Base-by-base conservation (phyloP, 2,329 filamentous ascomycete genomes). In the Botrytis paeoniae region DNA sequence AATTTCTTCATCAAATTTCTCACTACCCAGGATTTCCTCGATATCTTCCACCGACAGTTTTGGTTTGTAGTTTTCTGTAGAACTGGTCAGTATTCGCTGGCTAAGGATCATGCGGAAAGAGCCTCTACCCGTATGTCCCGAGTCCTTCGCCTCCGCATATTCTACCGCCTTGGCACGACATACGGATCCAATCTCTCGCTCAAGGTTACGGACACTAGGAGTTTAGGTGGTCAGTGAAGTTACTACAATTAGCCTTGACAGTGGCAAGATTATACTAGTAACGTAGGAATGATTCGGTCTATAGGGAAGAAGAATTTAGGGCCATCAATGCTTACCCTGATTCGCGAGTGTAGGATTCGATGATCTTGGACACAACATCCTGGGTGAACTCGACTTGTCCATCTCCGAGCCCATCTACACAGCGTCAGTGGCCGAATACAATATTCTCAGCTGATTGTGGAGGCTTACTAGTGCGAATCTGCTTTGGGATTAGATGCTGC, bases 121-220 rank as follows among this genome's bases (percentile, higher is more conserved):
- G 65, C 29, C 41, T 72, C 73, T 75, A 80, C 79, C 76, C 29
- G 25, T 87, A 86, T 80, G 73, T 39, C 89, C 89, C 12, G 87
- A 85, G 80, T 99, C 96, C 79, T 92, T 93, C 69, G 94, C 93
- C 80, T 98, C 95, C 62, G 96, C 93, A 82, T 91, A 98, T 82
- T 98, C 93, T 32, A 99, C 96, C 4, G 96, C 96, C 85, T 98
- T 98, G 78, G 93, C 92, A 75, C 96, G 93, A 82, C 96, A 98
- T 57, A 99, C 94, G 25, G 93, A 93, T 59, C 95, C 95, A 78
- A 99, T 92, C 83, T 99, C 96, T 75, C 96, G 93, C 83, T 99
- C 96, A 35, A 99, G 88, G 80, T 97, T 98, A 78, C 96, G 94
- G 45, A 99, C 96, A 59, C 96, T 96, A 68, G 25, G 45, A 51